Evolutionary conservation across 306 rosid species (phyloP).

Genomic region (Trifolium repens): DNA sequence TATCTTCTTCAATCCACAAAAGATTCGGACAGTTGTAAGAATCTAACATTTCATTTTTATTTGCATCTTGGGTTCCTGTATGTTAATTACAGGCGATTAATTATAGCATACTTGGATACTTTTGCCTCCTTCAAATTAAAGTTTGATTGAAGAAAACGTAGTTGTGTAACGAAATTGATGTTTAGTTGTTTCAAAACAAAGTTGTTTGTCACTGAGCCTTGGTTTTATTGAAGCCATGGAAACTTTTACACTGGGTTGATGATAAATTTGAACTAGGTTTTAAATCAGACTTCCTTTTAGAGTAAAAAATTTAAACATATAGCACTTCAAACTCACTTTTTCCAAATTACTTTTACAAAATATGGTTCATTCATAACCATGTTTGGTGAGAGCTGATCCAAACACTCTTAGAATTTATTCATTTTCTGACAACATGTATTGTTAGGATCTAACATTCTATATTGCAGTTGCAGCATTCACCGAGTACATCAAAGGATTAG

Average conservation of each 20-base stretch:
- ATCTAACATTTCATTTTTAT: slow-evolving; percentile 22
- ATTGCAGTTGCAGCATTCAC: slow-evolving; percentile 78
- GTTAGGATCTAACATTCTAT: slow-evolving; percentile 4
- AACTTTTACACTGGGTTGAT: neutral
- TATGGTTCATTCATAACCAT: neutral
- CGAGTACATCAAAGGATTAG: slow-evolving; percentile 72
- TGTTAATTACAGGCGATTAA: slow-evolving; percentile 10
- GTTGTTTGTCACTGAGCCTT: neutral
- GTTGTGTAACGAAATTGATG: neutral
- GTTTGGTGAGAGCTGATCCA: neutral
- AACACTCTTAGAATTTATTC: neutral
- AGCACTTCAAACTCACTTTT: neutral
- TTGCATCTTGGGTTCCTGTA: slow-evolving; percentile 24
- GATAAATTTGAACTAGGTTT: neutral
- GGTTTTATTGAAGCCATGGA: neutral
- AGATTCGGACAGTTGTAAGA: slow-evolving; percentile 65
- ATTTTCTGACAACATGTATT: neutral
- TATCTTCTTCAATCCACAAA: slow-evolving; percentile 66
- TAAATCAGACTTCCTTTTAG: neutral
- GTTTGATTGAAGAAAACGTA: neutral
- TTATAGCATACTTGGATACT: neutral
- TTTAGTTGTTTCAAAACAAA: neutral
- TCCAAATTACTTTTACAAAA: neutral
- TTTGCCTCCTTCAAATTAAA: slow-evolving; percentile 12
- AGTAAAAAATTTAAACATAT: neutral